Percentiles rank a stretch among this genome's conserved stretches.
Conservation (phyloP, 2,329 filamentous ascomycete genomes). For the Aspergillus pseudonomiae region DNA sequence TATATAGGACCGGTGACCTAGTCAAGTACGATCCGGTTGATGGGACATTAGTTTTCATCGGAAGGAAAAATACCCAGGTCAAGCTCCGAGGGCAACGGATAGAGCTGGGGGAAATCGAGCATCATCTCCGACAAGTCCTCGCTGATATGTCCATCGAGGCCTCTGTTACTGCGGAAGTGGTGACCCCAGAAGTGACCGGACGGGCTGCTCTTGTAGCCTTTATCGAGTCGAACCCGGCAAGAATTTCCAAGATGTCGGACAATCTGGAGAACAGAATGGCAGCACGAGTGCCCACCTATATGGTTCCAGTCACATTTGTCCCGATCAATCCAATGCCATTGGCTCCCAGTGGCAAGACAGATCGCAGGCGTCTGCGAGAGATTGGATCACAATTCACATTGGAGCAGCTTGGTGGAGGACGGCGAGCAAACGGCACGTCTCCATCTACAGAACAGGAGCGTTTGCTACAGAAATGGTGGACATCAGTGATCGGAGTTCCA, state of each 20-base stretch:
- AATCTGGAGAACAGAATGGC: background rate
- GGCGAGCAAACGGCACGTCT: background rate
- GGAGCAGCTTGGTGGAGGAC: background rate
- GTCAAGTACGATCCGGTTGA: conserved; percentile 27
- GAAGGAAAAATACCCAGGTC: conserved; percentile 24
- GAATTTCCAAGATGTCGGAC: background rate
- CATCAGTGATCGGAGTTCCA: background rate
- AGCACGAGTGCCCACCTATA: conserved; percentile 3
- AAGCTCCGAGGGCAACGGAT: conserved; percentile 33
- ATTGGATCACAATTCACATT: background rate
- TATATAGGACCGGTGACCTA: conserved; percentile 40
- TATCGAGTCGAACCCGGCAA: background rate
- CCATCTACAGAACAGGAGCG: background rate
- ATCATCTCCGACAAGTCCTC: conserved; percentile 2
- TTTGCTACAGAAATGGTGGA: background rate
- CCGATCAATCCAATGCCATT: conserved; percentile 2
- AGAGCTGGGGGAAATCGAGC: conserved; percentile 32
- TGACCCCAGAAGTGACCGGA: conserved; percentile 48
- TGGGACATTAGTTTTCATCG: conserved; percentile 17
- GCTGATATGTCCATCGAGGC: background rate
- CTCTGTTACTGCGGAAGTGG: background rate
- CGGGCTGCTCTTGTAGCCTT: background rate
- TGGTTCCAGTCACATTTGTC: conserved; percentile 9
- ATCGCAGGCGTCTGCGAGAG: conserved; percentile 5
- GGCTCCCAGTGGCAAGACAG: conserved; percentile 5